Evolutionary conservation across 1,284 basidiomycete genomes (phyloP), one percentile per base, ranked within the genome.

Genomic region (Kwoniella shivajii): DNA sequence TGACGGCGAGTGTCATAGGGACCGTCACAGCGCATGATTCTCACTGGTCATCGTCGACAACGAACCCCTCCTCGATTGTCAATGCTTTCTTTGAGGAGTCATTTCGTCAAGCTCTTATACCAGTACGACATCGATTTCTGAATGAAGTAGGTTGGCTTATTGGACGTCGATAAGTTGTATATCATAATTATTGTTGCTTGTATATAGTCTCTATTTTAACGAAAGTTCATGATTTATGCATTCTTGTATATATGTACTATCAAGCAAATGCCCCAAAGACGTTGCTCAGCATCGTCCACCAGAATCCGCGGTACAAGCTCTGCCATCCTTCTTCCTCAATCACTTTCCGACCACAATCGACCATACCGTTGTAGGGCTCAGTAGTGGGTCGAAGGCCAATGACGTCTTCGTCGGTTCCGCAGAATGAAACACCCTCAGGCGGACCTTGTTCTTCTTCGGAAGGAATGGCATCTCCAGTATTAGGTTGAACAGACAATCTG

Each of bases 281-380:
- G 31, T 85, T 85, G 34, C 84, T 86, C 41, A 90, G 67, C 70
- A 88, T 79, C 1, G 90, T 92, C 62, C 90, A 78, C 88, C 89
- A 92, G 89, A 90, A 93, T 4, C 88, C 91, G 42, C 91, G 84
- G 73, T 89, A 92, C 58, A 94, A 77, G 4, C 88, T 84, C 60
- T 76, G 75, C 80, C 83, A 84, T 0, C 91, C 91, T 74, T 94
- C 91, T 76, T 94, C 91, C 48, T 88, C 82, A n/a, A 88, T 74
- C 38, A 93, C 89, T 67, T 86, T 84, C 75, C 87, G 87, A 16
- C 82, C 85, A 61, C 89, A 91, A 71, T 93, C 89, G 13, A 85
- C 71, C 42, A 92, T 75, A 6, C 91, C 88, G 36, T 83, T 73
- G 71, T 95, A 95, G n/a, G 92, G 90, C 67, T 93, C 90, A 41